Percentiles rank a stretch among this genome's conserved stretches.
phyloP scores from a whole-genome alignment of 78 protist species.

The Protostelium mycophagum region DNA sequence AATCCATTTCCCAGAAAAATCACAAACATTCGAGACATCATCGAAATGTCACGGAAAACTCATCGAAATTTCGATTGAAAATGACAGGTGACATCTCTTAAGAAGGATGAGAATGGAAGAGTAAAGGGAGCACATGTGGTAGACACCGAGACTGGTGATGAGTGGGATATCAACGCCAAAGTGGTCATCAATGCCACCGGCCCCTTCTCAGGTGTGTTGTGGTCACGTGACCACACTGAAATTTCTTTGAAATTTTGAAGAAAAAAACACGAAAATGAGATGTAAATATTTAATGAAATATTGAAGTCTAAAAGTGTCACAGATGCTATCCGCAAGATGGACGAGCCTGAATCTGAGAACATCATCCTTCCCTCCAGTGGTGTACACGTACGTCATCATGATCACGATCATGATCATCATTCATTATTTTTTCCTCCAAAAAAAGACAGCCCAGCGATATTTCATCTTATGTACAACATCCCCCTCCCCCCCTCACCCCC shows the following conservation, averaged over 20 bases:
- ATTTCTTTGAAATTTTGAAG: no score
- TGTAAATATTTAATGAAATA: no score
- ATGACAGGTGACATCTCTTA: background rate
- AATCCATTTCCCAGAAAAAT: no score
- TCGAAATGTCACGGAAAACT: background rate
- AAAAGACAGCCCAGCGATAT: background rate
- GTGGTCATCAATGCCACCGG: constrained; percentile 86
- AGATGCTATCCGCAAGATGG: constrained; percentile 76
- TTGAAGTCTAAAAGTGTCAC: background rate
- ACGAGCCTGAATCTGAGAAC: constrained; percentile 8
- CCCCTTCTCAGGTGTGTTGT: constrained; percentile 51
- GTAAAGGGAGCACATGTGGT: constrained; percentile 72
- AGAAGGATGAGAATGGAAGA: background rate
- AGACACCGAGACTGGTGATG: constrained; percentile 76
- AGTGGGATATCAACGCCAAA: constrained; percentile 36
- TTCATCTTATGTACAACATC: constrained; percentile 21
- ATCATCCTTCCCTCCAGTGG: constrained; percentile 75
- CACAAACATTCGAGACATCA: background rate
- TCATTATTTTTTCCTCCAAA: no score
- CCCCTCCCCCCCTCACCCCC: constrained; percentile 67
- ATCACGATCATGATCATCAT: background rate
- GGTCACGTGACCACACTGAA: no score
- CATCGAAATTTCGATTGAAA: background rate
- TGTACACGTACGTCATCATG: constrained; percentile 52
- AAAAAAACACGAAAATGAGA: no score